Percentiles rank a stretch among this genome's conserved stretches.
Evolutionary conservation across 805 yeast genomes (phyloP).

Genomic region (Sugiyamaella chiloensis): DNA sequence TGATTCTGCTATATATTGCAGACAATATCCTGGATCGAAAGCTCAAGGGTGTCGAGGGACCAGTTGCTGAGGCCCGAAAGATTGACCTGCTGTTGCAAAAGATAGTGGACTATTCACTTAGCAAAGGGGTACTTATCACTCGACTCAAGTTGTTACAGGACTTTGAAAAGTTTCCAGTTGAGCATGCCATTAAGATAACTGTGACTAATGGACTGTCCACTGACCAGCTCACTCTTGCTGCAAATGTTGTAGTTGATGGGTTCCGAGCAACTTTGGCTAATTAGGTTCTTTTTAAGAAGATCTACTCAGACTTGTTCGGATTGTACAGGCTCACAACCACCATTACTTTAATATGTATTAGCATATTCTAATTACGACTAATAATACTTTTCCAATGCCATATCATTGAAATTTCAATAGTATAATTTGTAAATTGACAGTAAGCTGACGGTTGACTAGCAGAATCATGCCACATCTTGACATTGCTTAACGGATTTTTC

Average conservation of each 20-base stretch:
- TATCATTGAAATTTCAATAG: no score
- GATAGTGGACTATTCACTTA: conserved; percentile 57
- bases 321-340: no score
- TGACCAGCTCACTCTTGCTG: conserved; percentile 45
- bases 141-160: conserved; percentile 62
- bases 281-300: no score
- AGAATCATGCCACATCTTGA: no score
- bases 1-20: conserved; percentile 61
- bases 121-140: conserved; percentile 55
- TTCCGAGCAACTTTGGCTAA: no score
- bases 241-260: conserved; percentile 33
- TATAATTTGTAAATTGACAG: no score
- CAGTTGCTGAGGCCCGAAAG: conserved; percentile 18
- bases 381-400: no score
- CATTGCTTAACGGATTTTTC: no score
- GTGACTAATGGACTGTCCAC: conserved; percentile 42
- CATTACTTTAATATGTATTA: neutral
- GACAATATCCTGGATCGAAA: conserved; percentile 26
- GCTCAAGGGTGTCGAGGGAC: conserved; percentile 1
- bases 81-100: conserved; percentile 63
- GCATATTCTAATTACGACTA: neutral
- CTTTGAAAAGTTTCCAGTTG: conserved; percentile 70
- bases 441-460: no score
- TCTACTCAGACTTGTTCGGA: no score
- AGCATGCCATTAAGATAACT: conserved; percentile 56